These are phyloP conservation scores for Quercus agrifolia DNA, from an alignment of 306 rosid genomes.

Conservation along the genomic window DNA sequence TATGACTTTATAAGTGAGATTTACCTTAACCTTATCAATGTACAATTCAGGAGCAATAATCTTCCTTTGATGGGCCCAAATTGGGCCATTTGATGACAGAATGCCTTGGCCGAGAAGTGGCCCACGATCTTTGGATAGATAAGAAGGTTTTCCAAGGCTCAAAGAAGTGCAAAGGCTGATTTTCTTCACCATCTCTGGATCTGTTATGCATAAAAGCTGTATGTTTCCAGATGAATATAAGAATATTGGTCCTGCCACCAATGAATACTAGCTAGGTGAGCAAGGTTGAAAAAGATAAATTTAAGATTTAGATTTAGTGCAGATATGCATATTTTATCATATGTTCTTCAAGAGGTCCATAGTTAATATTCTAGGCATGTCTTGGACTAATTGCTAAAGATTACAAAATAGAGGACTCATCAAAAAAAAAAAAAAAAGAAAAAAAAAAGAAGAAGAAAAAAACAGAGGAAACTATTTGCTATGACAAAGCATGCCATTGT, in stretches of 20 bases:
- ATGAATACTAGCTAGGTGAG: background rate
- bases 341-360: too few species aligned
- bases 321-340: too few species aligned
- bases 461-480: too few species aligned
- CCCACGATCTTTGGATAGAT: conserved; percentile 26
- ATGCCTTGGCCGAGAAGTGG: conserved; percentile 40
- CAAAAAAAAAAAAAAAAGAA: too few species aligned
- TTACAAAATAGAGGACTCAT: too few species aligned
- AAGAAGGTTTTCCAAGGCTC: conserved; percentile 34
- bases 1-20: background rate
- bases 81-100: conserved; percentile 33
- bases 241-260: conserved; percentile 30
- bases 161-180: conserved; percentile 23
- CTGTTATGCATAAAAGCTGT: conserved; percentile 24
- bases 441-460: too few species aligned
- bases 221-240: conserved; percentile 31
- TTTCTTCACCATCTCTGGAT: conserved; percentile 39
- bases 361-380: too few species aligned
- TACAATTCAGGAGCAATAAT: conserved; percentile 42
- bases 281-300: background rate
- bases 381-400: too few species aligned
- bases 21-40: conserved; percentile 40
- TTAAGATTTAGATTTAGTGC: background rate
- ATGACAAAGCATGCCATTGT: too few species aligned
- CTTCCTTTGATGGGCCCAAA: conserved; percentile 45